Evolutionary conservation across 129 eudicot species (phyloP).

Genomic region (Arctium lappa): DNA sequence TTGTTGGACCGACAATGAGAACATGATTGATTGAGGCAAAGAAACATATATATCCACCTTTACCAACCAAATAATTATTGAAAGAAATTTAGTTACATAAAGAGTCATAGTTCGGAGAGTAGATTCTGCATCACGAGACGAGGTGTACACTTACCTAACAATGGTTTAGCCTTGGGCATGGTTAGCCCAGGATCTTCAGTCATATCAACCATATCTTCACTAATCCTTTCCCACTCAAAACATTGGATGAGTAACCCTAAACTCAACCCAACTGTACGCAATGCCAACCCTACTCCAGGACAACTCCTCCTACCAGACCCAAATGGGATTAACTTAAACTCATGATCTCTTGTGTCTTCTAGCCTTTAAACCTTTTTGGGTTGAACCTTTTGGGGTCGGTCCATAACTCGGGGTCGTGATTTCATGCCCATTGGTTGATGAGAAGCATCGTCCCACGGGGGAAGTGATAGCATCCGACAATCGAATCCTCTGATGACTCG

Average conservation of each 20-base stretch:
- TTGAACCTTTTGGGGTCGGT: constrained; percentile 23
- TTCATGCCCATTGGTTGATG: constrained; percentile 40
- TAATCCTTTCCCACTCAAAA: constrained; percentile 43
- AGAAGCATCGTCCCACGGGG: constrained; percentile 37
- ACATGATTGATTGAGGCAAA: too few relatives aligned
- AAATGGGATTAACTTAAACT: constrained; percentile 44
- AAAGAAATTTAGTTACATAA: too few relatives aligned
- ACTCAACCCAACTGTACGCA: constrained; percentile 24
- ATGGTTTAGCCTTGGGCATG: constrained; percentile 31
- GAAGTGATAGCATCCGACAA: constrained; percentile 12
- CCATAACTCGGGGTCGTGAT: constrained; percentile 43
- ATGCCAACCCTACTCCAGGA: constrained; percentile 33
- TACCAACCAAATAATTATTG: too few relatives aligned
- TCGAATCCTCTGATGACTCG: constrained; percentile 29
- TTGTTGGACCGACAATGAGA: too few relatives aligned
- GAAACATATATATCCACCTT: too few relatives aligned
- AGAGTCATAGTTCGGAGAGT: constrained; percentile 13
- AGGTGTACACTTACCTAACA: constrained; percentile 33
- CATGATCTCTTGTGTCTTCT: constrained; percentile 20
- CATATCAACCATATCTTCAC: constrained; percentile 37
- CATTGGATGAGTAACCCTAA: constrained; percentile 49
- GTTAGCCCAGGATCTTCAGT: constrained; percentile 33
- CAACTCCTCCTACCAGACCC: constrained; percentile 55
- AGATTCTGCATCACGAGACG: constrained; percentile 14
- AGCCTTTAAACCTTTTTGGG: constrained; percentile 39